phyloP scores from a whole-genome alignment of 305 asterid genomes.

The Fraxinus sp. region DNA sequence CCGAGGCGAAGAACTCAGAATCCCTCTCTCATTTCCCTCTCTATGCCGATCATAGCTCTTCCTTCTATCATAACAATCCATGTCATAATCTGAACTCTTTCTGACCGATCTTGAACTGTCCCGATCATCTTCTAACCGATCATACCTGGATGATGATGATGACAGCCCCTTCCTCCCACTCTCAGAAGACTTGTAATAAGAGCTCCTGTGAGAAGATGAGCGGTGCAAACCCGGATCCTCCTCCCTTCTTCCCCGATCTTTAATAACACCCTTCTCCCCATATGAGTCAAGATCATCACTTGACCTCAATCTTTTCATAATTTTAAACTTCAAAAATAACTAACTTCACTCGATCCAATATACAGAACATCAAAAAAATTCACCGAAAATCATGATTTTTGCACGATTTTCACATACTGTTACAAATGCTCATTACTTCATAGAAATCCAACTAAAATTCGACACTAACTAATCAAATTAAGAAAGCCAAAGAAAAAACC shows the following conservation, averaged over 20 bases:
- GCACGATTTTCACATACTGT: background rate
- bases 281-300: conserved; percentile 78
- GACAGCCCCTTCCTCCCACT: conserved; percentile 68
- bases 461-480: background rate
- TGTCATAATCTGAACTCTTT: conserved; percentile 72
- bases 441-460: background rate
- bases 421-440: background rate
- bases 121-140: conserved; percentile 77
- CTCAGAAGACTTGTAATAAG: conserved; percentile 77
- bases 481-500: conserved; percentile 28
- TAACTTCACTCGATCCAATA: conserved; percentile 1
- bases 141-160: conserved; percentile 76
- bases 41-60: conserved; percentile 70
- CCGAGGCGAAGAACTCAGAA: conserved; percentile 74
- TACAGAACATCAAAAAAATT: conserved; percentile 21
- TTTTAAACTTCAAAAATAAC: conserved; percentile 22
- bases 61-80: conserved; percentile 67
- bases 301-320: conserved; percentile 86
- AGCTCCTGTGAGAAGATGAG: conserved; percentile 60
- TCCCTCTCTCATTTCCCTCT: conserved; percentile 66
- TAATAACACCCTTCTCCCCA: conserved; percentile 64
- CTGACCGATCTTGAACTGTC: conserved; percentile 61
- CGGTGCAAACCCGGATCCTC: conserved; percentile 72
- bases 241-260: conserved; percentile 88
- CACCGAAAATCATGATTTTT: background rate